Base-by-base conservation (phyloP, 306 rosid genomes). In the Gastrolobium bilobum region DNA sequence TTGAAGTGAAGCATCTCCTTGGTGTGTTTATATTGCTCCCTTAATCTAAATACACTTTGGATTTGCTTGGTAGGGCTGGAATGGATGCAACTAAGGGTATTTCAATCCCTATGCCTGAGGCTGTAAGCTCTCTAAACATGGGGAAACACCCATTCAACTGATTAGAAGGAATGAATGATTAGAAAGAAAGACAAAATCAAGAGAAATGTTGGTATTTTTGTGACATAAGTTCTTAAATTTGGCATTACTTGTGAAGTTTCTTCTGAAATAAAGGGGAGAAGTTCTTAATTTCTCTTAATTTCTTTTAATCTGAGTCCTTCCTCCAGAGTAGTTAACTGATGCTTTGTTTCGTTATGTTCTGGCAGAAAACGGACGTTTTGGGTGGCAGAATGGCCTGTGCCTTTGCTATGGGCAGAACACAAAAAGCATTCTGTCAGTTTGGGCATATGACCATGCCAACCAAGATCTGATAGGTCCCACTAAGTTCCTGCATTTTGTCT, bases 111-210 rank as follows among this genome's bases (percentile, higher is more conserved):
- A 20, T 20, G 26, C 26, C 26, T 20, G 26, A 20, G 26, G 26
- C 26, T 20, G 26, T 20, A 20, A 20, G 26, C 26, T 20, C 26
- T 20, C 26, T 20, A 20, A 20, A 20, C 26, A 20, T 20, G 26
- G 26, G 70, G 20, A 15, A 39, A 40, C 43, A 14, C 20, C 20
- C 8, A 8, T 38, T 14, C 47, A 52, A 39, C 10, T 53, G 26
- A 37, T 38, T 9, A 13, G 67, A 57, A 72, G 43, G 13, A 73
- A 11, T 57, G 64, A 54, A 3, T 54, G 77, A 72, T 39, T 72
- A 10, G 66, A 57, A 10, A 56, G 66, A 70, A 68, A 30, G 44
- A 34, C 4, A 51, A 70, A 44, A 3, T 70, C 6, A 48, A 10
- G 6, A 40, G 70, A 39, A 48, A n/a, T 11, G 43, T 6, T 52